Percentiles rank a stretch among this genome's conserved stretches.
Evolutionary conservation across 2,329 filamentous ascomycete genomes (phyloP).

Genomic region (Cryphonectria parasitica): DNA sequence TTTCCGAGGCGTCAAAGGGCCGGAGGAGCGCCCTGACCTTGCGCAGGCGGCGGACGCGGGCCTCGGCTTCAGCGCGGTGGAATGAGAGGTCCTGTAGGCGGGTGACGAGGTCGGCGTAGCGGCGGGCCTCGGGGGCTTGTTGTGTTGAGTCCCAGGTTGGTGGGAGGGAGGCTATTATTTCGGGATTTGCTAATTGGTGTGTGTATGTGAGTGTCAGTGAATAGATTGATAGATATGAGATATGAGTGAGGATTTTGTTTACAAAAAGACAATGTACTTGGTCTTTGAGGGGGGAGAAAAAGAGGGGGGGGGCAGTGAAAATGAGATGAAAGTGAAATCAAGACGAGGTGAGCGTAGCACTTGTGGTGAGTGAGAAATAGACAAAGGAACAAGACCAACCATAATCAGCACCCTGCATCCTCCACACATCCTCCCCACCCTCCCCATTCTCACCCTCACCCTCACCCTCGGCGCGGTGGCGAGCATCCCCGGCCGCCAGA

Average conservation of each 20-base stretch:
- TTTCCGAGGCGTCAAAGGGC: conserved; percentile 45
- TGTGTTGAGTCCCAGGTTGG: conserved; percentile 48
- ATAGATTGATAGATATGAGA: too few relatives aligned
- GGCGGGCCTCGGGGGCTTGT: conserved; percentile 50
- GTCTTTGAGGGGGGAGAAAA: not conserved
- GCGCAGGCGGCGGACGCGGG: conserved; percentile 49
- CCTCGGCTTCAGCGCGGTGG: conserved; percentile 42
- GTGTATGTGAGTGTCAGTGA: not conserved
- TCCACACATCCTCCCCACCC: conserved; percentile 40
- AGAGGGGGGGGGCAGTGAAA: not conserved
- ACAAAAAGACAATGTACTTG: too few relatives aligned
- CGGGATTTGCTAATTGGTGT: conserved; percentile 38
- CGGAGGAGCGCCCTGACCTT: conserved; percentile 55
- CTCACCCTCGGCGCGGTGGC: conserved; percentile 41
- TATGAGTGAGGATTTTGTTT: not conserved
- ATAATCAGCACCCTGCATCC: conserved; percentile 49
- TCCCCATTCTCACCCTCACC: conserved; percentile 41
- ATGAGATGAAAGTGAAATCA: not conserved
- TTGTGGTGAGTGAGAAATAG: conserved; percentile 12
- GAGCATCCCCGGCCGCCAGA: conserved; percentile 47
- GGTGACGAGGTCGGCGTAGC: conserved; percentile 55
- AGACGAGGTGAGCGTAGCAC: not conserved
- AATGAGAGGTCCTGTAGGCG: conserved; percentile 55
- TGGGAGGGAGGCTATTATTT: conserved; percentile 52
- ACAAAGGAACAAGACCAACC: conserved; percentile 39